Conservation (phyloP, 257 asterid species). For the Echites panduratus region DNA sequence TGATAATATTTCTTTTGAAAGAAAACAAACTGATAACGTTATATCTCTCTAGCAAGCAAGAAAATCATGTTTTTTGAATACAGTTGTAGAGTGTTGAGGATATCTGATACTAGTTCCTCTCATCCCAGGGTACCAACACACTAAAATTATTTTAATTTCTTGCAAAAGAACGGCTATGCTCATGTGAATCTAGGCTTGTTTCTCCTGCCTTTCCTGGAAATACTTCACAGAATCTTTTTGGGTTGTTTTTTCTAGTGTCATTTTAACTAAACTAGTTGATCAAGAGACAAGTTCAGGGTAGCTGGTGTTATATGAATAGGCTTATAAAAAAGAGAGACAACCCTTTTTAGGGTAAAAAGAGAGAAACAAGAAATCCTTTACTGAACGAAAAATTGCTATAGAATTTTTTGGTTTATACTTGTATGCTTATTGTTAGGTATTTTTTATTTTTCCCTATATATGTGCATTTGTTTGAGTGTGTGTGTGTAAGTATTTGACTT, state of each 20-base stretch:
- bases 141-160: neutral
- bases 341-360: too few relatives aligned
- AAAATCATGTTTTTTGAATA: neutral
- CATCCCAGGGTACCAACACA: neutral
- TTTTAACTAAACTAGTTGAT: neutral
- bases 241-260: neutral
- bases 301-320: too few relatives aligned
- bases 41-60: neutral
- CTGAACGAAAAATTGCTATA: neutral
- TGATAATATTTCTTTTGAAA: neutral
- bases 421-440: neutral
- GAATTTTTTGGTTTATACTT: too few relatives aligned
- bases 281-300: too few relatives aligned
- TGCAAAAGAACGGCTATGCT: neutral
- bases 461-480: too few relatives aligned
- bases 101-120: neutral
- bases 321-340: too few relatives aligned
- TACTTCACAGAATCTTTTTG: neutral
- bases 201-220: neutral
- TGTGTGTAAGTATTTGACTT: neutral
- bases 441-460: neutral
- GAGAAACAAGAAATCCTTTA: neutral
- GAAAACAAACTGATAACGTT: neutral
- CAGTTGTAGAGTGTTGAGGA: neutral
- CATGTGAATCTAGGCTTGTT: neutral